These are phyloP conservation scores for Aegilops speltoides DNA, from an alignment of 176 grass and related monocot species.

Conservation along the genomic window DNA sequence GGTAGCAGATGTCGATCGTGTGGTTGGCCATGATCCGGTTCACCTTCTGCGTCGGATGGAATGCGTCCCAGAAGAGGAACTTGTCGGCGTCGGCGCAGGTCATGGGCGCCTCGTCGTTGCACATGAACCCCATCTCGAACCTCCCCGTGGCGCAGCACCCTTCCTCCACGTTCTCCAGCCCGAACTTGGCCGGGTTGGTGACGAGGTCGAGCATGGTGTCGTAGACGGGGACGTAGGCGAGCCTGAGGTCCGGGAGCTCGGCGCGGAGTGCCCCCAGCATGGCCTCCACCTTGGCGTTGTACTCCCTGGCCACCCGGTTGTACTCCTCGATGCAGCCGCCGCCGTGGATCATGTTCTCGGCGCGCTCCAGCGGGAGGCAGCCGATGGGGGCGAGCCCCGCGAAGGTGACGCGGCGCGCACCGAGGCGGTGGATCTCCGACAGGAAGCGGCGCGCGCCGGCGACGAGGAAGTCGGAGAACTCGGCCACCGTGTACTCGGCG, in stretches of 20 bases:
- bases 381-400: constrained; percentile 48
- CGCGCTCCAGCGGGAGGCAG: constrained; percentile 72
- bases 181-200: constrained; percentile 44
- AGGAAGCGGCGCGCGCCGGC: constrained; percentile 35
- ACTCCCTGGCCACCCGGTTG: constrained; percentile 55
- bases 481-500: constrained; percentile 37
- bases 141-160: constrained; percentile 72
- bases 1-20: constrained; percentile 40
- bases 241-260: constrained; percentile 35
- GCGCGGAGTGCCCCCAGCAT: constrained; percentile 31
- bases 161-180: constrained; percentile 73
- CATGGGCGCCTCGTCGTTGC: constrained; percentile 38
- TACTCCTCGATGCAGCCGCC: constrained; percentile 60
- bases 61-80: constrained; percentile 54
- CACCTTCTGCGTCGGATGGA: constrained; percentile 57
- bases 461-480: constrained; percentile 54
- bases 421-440: constrained; percentile 40
- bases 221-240: constrained; percentile 55
- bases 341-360: constrained; percentile 31
- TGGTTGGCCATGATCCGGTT: constrained; percentile 51
- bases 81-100: constrained; percentile 62
- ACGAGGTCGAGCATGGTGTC: constrained; percentile 45
- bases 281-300: constrained; percentile 50
- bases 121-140: constrained; percentile 73
- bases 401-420: constrained; percentile 52